Percentiles rank a stretch among this genome's conserved stretches.
Conservation (phyloP, 768 basidiomycete species). For the Galerina sulciceps region DNA sequence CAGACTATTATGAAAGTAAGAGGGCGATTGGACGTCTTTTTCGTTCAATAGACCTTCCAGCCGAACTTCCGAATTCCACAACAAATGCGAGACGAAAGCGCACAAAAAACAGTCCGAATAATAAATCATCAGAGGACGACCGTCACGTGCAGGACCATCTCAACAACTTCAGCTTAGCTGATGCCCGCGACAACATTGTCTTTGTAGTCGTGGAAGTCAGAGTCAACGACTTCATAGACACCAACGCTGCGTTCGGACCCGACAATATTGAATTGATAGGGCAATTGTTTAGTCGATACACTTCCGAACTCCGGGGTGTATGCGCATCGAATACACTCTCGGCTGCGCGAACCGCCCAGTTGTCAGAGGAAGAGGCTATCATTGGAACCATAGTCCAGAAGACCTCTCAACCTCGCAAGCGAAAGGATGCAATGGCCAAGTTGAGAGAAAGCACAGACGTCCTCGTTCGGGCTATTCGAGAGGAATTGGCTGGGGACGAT, state of each 20-base stretch:
- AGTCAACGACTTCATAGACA: conserved; percentile 37
- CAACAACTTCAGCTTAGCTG: conserved; percentile 7
- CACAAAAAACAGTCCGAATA: conserved; percentile 7
- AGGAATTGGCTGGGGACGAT: conserved; percentile 56
- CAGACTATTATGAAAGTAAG: conserved; percentile 53
- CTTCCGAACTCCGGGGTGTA: conserved; percentile 49
- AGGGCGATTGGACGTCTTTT: conserved; percentile 66
- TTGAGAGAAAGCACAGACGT: conserved; percentile 58
- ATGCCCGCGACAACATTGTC: conserved; percentile 10
- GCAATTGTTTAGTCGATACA: conserved; percentile 44
- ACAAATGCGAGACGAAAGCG: conserved; percentile 11
- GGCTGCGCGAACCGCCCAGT: conserved; percentile 38
- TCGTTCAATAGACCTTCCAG: conserved; percentile 60
- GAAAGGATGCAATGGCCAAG: conserved; percentile 56
- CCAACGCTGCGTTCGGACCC: conserved; percentile 18
- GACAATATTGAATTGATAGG: conserved; percentile 32
- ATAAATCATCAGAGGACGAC: conserved; percentile 19
- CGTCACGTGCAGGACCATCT: conserved; percentile 24
- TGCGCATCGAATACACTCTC: conserved; percentile 53
- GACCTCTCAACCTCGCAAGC: conserved; percentile 57
- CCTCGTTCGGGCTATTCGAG: conserved; percentile 53
- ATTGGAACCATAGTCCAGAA: conserved; percentile 71
- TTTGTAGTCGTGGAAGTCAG: conserved; percentile 25
- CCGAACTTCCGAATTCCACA: conserved; percentile 21
- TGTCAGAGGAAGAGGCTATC: conserved; percentile 68